A percentile compares a stretch with the other conserved stretches of the same genome.
Evolutionary conservation across 768 basidiomycete genomes (phyloP).

Genomic region (Russula lepida): DNA sequence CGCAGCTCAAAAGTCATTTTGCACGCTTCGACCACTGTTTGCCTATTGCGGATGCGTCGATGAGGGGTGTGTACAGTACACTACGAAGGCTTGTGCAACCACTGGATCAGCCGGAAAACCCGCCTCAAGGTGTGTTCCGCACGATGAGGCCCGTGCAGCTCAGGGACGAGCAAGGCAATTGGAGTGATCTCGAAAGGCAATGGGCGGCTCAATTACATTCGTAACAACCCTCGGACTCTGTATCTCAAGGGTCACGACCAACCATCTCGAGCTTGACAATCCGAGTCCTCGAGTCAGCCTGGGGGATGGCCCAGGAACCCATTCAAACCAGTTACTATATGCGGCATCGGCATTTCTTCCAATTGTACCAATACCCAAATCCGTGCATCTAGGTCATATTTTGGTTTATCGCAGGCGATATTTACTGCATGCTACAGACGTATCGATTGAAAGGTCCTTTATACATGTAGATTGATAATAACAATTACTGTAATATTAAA

Average conservation of each 20-base stretch:
- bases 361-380: neutral
- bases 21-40: neutral
- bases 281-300: neutral
- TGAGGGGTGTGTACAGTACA: neutral
- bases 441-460: no score
- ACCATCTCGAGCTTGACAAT: neutral
- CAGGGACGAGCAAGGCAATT: neutral
- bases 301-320: neutral
- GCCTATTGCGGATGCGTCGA: neutral
- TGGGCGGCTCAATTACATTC: neutral
- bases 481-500: no score
- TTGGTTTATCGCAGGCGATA: neutral
- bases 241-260: neutral
- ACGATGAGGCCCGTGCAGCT: neutral
- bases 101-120: slow-evolving; percentile 2
- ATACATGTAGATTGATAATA: no score
- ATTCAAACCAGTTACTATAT: neutral
- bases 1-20: neutral
- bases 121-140: slow-evolving; percentile 2
- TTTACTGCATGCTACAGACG: neutral
- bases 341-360: neutral
- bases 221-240: neutral
- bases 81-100: slow-evolving; percentile 4
- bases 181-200: neutral
- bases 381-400: neutral